Evolutionary conservation across 1,284 basidiomycete genomes (phyloP).

Genomic region (Ceratobasidium papillatum): DNA sequence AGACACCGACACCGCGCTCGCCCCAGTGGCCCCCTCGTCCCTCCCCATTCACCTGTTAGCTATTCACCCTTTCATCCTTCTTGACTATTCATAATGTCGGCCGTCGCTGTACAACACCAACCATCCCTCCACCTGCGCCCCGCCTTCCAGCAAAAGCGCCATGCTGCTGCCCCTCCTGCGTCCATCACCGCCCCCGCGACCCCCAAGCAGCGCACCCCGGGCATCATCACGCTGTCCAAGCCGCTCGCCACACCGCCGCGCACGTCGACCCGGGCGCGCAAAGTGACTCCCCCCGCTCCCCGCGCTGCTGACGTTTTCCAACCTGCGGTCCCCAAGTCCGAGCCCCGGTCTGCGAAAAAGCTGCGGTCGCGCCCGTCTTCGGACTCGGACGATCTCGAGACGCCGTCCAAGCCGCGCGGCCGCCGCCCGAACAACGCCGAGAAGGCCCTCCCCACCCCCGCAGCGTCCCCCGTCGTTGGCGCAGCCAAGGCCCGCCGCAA

Average conservation of each 20-base stretch:
- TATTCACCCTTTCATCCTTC: not conserved
- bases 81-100: constrained; percentile 9
- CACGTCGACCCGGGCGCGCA: constrained; percentile 1
- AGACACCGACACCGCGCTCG: constrained; percentile 1
- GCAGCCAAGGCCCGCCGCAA: constrained; percentile 22
- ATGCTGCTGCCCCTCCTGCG: not conserved
- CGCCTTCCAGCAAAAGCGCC: constrained; percentile 11
- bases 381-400: constrained; percentile 17
- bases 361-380: constrained; percentile 5
- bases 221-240: constrained; percentile 40
- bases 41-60: too few relatives aligned
- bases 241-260: constrained; percentile 7
- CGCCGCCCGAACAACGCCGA: constrained; percentile 5
- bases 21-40: constrained; percentile 33
- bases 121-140: constrained; percentile 10
- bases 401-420: constrained; percentile 26
- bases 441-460: not conserved
- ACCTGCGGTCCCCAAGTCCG: constrained; percentile 18
- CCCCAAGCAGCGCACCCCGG: constrained; percentile 25
- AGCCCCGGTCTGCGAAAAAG: constrained; percentile 16
- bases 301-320: constrained; percentile 22
- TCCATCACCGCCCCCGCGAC: constrained; percentile 3
- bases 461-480: not conserved
- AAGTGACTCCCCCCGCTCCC: not conserved
- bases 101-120: constrained; percentile 17